Percentiles rank a stretch among this genome's conserved stretches.
These are phyloP conservation scores for Linnemannia schmuckeri DNA, from an alignment of 192 early-diverging fungal species.

Conservation along the genomic window DNA sequence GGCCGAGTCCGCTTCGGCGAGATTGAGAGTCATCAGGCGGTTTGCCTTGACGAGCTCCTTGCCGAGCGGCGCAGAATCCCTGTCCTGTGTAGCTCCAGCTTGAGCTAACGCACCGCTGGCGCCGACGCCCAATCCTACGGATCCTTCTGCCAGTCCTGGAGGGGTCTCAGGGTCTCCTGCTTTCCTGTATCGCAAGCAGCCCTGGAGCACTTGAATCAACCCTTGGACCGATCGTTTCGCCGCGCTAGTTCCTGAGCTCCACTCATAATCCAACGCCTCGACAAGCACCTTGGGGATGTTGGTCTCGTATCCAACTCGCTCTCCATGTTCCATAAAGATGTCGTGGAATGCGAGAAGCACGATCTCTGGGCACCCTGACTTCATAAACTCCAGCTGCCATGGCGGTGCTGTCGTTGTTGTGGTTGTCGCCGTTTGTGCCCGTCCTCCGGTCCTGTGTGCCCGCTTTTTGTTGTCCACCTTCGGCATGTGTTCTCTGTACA, in stretches of 20 bases:
- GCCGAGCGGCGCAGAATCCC: not conserved
- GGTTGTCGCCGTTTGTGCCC: not conserved
- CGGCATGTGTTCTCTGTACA: conserved; percentile 2
- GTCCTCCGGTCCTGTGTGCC: not conserved
- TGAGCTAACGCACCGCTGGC: not conserved
- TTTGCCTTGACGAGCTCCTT: not conserved
- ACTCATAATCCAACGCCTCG: conserved; percentile 37
- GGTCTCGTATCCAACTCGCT: conserved; percentile 23
- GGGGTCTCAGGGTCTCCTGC: not conserved
- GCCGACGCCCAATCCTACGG: not conserved
- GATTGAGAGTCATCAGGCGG: conserved; percentile 12
- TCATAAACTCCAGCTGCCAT: conserved; percentile 42
- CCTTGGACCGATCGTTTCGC: conserved; percentile 28
- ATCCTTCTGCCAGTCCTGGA: not conserved
- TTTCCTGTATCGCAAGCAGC: conserved; percentile 11
- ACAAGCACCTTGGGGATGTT: conserved; percentile 26
- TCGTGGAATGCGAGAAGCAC: conserved; percentile 23
- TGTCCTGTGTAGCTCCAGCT: not conserved
- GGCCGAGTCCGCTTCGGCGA: conserved; percentile 25
- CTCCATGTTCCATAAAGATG: conserved; percentile 25
- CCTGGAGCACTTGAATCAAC: conserved; percentile 29
- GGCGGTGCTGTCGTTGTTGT: conserved; percentile 2
- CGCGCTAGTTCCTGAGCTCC: conserved; percentile 5
- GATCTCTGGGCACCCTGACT: conserved; percentile 42
- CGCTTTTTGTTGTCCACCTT: conserved; percentile 1